Base-by-base conservation (phyloP, 2,329 filamentous ascomycete genomes). In the Neonectria punicea region DNA sequence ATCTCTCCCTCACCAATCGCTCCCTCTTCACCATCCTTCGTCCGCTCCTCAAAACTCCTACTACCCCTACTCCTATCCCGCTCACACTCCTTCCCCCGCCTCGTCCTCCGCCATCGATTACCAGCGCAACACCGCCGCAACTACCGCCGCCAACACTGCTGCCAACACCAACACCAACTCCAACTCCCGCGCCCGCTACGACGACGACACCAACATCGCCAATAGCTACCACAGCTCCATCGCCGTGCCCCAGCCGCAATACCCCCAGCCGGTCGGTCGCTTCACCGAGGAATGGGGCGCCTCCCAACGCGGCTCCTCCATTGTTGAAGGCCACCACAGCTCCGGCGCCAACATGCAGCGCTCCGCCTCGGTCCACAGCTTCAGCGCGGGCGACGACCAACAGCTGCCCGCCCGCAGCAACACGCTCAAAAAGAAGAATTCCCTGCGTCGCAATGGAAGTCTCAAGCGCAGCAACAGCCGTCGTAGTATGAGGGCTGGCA, bases 381-480 rank as follows among this genome's bases (percentile, higher is more conserved):
- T 81, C 75, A 77, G 83, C 71, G 74, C 84, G 74, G 75, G 86
- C 79, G 80, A 86, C 63, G 80, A 81, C 66, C 71, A 73, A 43
- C 77, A 79, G 51, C 76, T 80, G 44, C 79, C 86, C 30, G 80
- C 81, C 54, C 80, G 86, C 46, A 81, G 81, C 53, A 93, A 93
- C 65, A 98, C 94, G 0, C 84, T 98, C 72, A 96, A 93, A 84
- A 98, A 98, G 85, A 96, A 93, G 80, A 84, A 84, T 25, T 97
- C 94, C 10, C 77, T 98, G 63, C 90, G 90, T 70, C 88, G 92
- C 73, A 89, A 86, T 65, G 87, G 84, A 43, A 97, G 93, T 75
- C 76, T 97, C 70, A 92, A 90, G 79, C 91, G 94, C 72, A 94
- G 90, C 76, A 86, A 89, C 69, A 98, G 94, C 79, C 90, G 92